Evolutionary conservation across 345 rosid genomes (phyloP).

Genomic region (Camelina laxa): DNA sequence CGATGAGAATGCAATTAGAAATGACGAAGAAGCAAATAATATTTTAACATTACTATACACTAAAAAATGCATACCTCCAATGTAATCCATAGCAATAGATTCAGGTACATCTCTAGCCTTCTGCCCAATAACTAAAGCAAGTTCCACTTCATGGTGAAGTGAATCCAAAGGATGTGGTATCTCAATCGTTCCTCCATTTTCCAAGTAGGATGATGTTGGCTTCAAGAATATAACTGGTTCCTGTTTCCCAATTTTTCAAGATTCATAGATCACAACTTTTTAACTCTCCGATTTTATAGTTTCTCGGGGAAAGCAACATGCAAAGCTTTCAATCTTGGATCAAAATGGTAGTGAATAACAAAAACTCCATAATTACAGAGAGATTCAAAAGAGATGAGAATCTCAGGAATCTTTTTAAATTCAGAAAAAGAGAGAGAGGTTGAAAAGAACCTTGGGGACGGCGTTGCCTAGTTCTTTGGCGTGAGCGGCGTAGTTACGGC

Average conservation of each 20-base stretch:
- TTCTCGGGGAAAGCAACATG: neutral
- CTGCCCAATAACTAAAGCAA: conserved; percentile 78
- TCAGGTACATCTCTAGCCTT: conserved; percentile 88
- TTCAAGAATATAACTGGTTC: conserved; percentile 91
- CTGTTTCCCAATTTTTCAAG: conserved; percentile 41
- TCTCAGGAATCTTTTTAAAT: neutral
- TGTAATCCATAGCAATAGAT: conserved; percentile 75
- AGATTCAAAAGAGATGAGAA: neutral
- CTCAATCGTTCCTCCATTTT: conserved; percentile 90
- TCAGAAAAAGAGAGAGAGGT: neutral
- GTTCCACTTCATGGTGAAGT: conserved; percentile 93
- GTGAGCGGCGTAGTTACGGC: conserved; percentile 97
- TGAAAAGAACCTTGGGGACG: conserved; percentile 71
- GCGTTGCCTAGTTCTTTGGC: conserved; percentile 99
- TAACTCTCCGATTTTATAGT: neutral
- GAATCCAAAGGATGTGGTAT: conserved; percentile 74
- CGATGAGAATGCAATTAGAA: neutral
- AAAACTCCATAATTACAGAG: neutral
- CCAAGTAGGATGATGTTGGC: conserved; percentile 94
- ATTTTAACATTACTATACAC: neutral
- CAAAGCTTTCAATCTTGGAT: neutral
- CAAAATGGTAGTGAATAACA: neutral
- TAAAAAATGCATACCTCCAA: conserved; percentile 61
- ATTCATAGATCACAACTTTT: too few species aligned
- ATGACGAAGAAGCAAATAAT: neutral